Evolutionary conservation across 345 rosid genomes (phyloP).

Genomic region (Pistacia atlantica): DNA sequence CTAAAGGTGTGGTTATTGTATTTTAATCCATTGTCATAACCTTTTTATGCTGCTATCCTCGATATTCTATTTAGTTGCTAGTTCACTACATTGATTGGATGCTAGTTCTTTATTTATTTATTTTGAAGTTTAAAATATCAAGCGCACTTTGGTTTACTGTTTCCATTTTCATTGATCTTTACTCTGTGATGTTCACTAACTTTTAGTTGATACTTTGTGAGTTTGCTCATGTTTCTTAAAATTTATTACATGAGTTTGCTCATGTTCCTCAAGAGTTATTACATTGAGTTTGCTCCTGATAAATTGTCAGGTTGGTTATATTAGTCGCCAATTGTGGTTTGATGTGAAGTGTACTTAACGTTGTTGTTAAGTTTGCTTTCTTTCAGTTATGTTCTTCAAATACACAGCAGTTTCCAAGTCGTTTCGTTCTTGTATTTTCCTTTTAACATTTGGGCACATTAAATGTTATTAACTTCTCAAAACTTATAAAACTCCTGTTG

Average conservation of each 20-base stretch:
- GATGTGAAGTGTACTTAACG: conserved; percentile 11
- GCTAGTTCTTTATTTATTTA: not conserved
- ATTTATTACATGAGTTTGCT: not conserved
- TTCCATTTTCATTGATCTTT: not conserved
- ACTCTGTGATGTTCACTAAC: not conserved
- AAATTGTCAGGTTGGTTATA: conserved; percentile 9
- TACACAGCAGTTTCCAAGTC: conserved; percentile 54
- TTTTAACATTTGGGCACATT: conserved; percentile 55
- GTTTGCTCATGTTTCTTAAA: not conserved
- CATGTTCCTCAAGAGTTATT: no score
- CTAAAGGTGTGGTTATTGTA: conserved; percentile 49
- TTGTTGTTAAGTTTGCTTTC: conserved; percentile 24
- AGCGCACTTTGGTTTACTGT: not conserved
- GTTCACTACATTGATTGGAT: not conserved
- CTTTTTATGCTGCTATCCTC: not conserved
- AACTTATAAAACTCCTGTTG: conserved; percentile 82
- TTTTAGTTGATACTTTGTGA: not conserved
- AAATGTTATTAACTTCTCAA: conserved; percentile 41
- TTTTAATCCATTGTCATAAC: not conserved
- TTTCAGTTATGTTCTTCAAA: conserved; percentile 43
- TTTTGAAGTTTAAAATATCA: not conserved
- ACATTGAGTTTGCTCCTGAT: not conserved
- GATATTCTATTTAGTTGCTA: not conserved
- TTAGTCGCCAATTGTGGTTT: conserved; percentile 11
- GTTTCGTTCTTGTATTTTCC: conserved; percentile 42